phyloP scores from a whole-genome alignment of 2,329 filamentous ascomycete species.

The Talaromyces piceae region DNA sequence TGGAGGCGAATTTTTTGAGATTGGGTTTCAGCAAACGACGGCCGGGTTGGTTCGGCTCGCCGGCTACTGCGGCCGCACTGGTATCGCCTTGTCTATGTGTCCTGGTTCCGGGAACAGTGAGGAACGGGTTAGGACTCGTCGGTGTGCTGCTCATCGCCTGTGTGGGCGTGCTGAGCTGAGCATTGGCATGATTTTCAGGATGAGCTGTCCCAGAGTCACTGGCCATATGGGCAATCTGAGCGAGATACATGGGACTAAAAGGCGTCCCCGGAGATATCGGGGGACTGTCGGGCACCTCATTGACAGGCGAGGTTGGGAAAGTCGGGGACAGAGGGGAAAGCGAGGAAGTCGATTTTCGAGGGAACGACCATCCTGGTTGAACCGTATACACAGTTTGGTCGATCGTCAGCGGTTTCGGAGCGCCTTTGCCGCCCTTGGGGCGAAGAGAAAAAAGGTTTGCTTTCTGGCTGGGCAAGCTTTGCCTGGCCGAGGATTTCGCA shows the following conservation, averaged over 20 bases:
- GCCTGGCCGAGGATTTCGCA: background rate
- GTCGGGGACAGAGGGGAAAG: background rate
- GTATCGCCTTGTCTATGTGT: background rate
- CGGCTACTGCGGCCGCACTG: background rate
- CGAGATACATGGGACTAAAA: background rate
- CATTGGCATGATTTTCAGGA: background rate
- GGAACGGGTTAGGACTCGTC: background rate
- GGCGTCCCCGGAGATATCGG: background rate
- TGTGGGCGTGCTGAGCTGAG: too few relatives aligned
- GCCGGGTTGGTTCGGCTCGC: background rate
- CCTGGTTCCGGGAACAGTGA: background rate
- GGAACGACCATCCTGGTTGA: background rate
- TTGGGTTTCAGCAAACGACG: background rate
- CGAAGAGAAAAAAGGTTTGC: conserved; percentile 8
- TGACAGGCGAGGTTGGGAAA: background rate
- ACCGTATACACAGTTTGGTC: background rate
- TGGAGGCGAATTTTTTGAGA: background rate
- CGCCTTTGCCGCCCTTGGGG: background rate
- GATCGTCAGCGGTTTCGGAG: background rate
- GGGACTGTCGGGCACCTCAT: background rate
- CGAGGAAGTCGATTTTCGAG: background rate
- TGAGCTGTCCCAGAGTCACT: background rate
- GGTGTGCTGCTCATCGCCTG: too few relatives aligned
- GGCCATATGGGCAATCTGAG: background rate
- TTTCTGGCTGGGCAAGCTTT: conserved; percentile 4